Evolutionary conservation across 2,329 filamentous ascomycete species (phyloP).

Genomic region (Xenosphaeropsis pyriputrescens): DNA sequence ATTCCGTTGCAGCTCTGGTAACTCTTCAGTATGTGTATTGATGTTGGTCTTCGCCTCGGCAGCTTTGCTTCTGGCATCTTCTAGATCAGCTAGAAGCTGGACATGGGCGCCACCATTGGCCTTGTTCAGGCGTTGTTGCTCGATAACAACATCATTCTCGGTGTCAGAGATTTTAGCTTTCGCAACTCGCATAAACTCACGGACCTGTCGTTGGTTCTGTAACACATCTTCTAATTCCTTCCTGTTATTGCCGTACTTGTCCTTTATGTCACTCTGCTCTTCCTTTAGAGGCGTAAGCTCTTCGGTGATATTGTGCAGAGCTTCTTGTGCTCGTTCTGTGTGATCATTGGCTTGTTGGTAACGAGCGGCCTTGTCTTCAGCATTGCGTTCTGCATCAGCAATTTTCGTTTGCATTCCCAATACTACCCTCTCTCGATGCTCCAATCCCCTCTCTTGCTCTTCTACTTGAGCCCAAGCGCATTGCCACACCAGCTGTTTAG

Average conservation of each 20-base stretch:
- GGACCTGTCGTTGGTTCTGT: slow-evolving; percentile 51
- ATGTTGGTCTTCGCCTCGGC: slow-evolving; percentile 26
- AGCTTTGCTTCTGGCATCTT: slow-evolving; percentile 37
- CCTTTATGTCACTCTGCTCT: slow-evolving; percentile 30
- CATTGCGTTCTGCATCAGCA: slow-evolving; percentile 22
- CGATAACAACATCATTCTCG: slow-evolving; percentile 33
- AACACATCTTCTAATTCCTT: slow-evolving; percentile 37
- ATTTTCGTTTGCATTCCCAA: slow-evolving; percentile 21
- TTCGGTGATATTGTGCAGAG: slow-evolving; percentile 5
- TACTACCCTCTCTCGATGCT: slow-evolving; percentile 22
- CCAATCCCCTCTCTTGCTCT: slow-evolving; percentile 48
- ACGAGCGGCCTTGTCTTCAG: slow-evolving; percentile 32
- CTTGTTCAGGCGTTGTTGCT: slow-evolving; percentile 47
- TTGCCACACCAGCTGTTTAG: slow-evolving; percentile 45
- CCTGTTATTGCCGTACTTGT: slow-evolving; percentile 35
- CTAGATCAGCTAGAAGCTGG: slow-evolving; percentile 42
- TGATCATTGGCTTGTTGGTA: slow-evolving; percentile 16
- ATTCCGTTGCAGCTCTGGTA: slow-evolving; percentile 20
- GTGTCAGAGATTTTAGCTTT: slow-evolving; percentile 29
- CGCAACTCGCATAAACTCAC: slow-evolving; percentile 37
- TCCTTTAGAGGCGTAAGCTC: slow-evolving; percentile 28
- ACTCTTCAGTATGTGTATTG: slow-evolving; percentile 24
- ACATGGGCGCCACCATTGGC: slow-evolving; percentile 56
- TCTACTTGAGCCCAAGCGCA: slow-evolving; percentile 80
- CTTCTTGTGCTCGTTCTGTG: slow-evolving; percentile 18